phyloP scores from a whole-genome alignment of 108 stramenopile species.

The Poteriospumella lacustris region DNA sequence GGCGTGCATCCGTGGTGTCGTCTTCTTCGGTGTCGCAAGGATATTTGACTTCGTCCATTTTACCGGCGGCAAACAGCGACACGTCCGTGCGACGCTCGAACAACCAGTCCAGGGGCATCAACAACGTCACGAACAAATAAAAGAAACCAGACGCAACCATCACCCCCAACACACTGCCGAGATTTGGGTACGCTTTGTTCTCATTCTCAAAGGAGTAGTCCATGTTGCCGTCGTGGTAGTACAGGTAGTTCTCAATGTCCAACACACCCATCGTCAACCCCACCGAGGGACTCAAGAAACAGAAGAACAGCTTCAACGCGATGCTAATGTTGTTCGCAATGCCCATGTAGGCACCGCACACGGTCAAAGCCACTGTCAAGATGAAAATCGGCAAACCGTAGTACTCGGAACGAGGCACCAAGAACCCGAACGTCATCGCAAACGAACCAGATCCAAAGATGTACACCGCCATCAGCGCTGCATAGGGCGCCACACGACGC shows the following conservation, averaged over 20 bases:
- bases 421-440: no score
- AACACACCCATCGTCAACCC: conserved; percentile 22
- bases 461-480: no score
- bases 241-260: conserved; percentile 21
- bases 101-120: conserved; percentile 18
- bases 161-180: background rate
- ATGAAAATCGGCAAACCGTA: no score
- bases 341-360: no score
- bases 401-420: no score
- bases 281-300: conserved; percentile 15
- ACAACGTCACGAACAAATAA: conserved; percentile 4
- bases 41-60: background rate
- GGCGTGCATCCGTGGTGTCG: background rate
- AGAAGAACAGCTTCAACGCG: conserved; percentile 15
- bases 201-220: conserved; percentile 6
- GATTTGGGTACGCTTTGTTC: background rate
- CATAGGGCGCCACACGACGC: no score
- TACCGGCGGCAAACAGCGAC: background rate
- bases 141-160: background rate
- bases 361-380: no score
- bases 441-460: no score
- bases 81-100: background rate
- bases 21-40: background rate
- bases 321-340: background rate
- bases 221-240: conserved; percentile 15